Evolutionary conservation across 208 protist genomes (phyloP), one percentile per base, ranked within the genome.

Genomic region (Trypanosoma melophagium): DNA sequence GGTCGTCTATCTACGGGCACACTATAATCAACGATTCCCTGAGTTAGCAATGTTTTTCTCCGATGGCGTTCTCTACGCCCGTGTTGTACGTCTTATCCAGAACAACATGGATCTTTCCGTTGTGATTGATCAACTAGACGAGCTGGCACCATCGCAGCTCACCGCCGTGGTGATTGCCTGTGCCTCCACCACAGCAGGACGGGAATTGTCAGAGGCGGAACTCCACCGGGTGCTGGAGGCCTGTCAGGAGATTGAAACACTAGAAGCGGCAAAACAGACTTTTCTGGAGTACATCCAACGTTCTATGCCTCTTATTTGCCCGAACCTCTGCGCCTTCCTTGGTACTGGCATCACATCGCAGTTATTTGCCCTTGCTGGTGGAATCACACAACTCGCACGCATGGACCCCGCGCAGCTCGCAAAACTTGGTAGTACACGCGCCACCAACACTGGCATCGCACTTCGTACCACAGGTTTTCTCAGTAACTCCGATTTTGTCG

Each of bases 231-330:
- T 95, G 8, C 31, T 84, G 14, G 86, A 94, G 53, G 92, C 92
- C 44, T 95, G 89, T 61, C 82, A 94, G 54, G 90, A 96, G 78
- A 85, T 97, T 67, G 85, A 94, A 51, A 92, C 86, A 54, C 81
- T 97, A 21, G 92, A 97, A 65, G 82, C 91, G 72, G 88, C 88
- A 5, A 97, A 96, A 68, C 90, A 96, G 67, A 91, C 84, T 3
- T 93, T 97, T 68, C 81, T 97, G 7, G 90, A 97, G 69, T 96
- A 96, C 74, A 93, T 97, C 41, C 89, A 96, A 74, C 76, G 80
- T 51, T 87, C 85, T n/a, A 98, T 98, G 91, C 83, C 86, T 12
- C 80, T 94, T 25, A 83, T 97, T 35, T 93, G 89, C 65, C 95
- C 95, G 2, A 98, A 98, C 64, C 76, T 97, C 16, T 96, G 87